These are phyloP conservation scores for Ceriops tagal DNA, from an alignment of 345 rosid genomes.

Conservation along the genomic window DNA sequence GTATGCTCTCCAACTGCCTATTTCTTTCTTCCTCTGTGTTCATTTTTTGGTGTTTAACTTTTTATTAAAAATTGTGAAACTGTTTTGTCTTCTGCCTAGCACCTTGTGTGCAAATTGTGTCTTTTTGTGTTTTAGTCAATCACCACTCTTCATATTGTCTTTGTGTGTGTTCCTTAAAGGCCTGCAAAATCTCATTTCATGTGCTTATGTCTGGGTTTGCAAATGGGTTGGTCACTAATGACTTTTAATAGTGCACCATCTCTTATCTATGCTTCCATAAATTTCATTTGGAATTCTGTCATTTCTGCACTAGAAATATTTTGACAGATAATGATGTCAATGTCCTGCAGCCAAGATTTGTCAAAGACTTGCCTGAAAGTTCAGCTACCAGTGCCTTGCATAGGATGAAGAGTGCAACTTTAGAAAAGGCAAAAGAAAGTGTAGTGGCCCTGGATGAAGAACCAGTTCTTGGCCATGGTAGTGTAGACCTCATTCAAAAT, in stretches of 20 bases:
- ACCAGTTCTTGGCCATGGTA: slow-evolving; percentile 19
- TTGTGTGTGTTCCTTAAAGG: neutral
- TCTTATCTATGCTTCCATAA: neutral
- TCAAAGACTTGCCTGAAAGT: slow-evolving; percentile 46
- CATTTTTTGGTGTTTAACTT: neutral
- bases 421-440: slow-evolving; percentile 37
- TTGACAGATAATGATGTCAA: slow-evolving; percentile 23
- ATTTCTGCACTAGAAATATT: slow-evolving; percentile 6
- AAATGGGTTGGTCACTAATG: neutral
- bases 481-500: slow-evolving; percentile 26
- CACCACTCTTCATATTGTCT: neutral
- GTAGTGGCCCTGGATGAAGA: slow-evolving; percentile 31
- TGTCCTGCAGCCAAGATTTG: slow-evolving; percentile 51
- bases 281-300: neutral
- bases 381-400: slow-evolving; percentile 27
- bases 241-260: neutral
- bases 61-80: no score
- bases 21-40: neutral
- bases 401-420: slow-evolving; percentile 28
- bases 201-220: neutral
- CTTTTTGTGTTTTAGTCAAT: neutral
- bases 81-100: neutral
- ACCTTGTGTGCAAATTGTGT: neutral
- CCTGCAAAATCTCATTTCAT: neutral
- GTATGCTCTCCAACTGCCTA: neutral